These are phyloP conservation scores for Leishmania braziliensis DNA, from an alignment of 208 protist species.

Conservation along the genomic window DNA sequence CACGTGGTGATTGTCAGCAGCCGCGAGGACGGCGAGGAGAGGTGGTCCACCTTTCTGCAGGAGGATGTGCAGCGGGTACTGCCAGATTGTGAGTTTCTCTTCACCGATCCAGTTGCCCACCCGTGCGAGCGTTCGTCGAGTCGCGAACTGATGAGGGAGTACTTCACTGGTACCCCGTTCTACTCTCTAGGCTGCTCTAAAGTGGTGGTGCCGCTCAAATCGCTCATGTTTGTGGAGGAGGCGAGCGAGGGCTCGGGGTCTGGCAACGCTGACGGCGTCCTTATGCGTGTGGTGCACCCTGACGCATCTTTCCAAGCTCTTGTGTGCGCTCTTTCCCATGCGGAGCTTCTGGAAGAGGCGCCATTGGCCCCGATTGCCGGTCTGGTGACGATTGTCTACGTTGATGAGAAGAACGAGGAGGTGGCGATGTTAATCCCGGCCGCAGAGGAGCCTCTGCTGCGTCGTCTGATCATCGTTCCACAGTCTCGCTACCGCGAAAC, in stretches of 20 bases:
- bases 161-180: conserved; percentile 66
- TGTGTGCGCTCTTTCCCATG: conserved; percentile 83
- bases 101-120: conserved; percentile 33
- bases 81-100: conserved; percentile 72
- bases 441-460: conserved; percentile 51
- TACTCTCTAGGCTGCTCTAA: conserved; percentile 74
- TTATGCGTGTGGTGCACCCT: conserved; percentile 38
- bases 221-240: conserved; percentile 60
- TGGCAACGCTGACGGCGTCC: conserved; percentile 16
- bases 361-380: conserved; percentile 75
- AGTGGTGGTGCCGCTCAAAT: conserved; percentile 57
- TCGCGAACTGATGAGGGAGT: conserved; percentile 46
- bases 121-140: conserved; percentile 30
- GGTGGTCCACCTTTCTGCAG: conserved; percentile 72
- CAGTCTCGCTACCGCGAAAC: conserved; percentile 34
- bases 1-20: conserved; percentile 74
- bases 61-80: conserved; percentile 77
- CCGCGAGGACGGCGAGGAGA: conserved; percentile 44
- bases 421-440: conserved; percentile 68
- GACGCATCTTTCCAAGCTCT: conserved; percentile 31
- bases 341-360: conserved; percentile 75
- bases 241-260: conserved; percentile 10
- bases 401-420: conserved; percentile 81
- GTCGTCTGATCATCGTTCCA: conserved; percentile 72
- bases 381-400: conserved; percentile 56